These are phyloP conservation scores for Chrysosporium queenslandicum DNA, from an alignment of 2,329 filamentous ascomycete genomes.

Conservation along the genomic window DNA sequence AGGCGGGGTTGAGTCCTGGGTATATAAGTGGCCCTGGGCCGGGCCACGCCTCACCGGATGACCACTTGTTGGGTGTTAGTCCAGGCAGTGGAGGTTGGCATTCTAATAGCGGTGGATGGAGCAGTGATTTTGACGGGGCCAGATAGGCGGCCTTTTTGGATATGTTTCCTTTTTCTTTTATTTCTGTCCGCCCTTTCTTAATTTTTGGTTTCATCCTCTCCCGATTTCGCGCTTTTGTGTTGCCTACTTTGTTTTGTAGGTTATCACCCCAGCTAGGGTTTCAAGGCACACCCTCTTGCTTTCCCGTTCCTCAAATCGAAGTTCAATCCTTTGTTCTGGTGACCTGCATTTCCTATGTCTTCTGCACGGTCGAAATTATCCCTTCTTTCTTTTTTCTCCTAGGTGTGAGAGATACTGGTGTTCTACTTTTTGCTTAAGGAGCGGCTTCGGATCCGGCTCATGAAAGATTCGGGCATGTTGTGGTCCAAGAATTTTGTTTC, in stretches of 20 bases:
- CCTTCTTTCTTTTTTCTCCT: too few species aligned
- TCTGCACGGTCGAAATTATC: too few species aligned
- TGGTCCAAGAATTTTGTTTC: too few species aligned
- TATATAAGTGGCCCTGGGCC: constrained; percentile 27
- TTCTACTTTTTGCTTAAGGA: background rate
- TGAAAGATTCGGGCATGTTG: background rate
- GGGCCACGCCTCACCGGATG: constrained; percentile 21
- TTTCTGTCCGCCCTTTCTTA: too few species aligned
- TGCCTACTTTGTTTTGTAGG: too few species aligned
- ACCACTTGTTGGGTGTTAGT: constrained; percentile 23
- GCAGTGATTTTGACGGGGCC: constrained; percentile 9
- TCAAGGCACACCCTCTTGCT: too few species aligned
- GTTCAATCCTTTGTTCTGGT: too few species aligned
- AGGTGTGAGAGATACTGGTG: too few species aligned
- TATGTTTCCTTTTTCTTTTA: background rate
- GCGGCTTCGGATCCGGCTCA: background rate
- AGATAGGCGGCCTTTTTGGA: background rate
- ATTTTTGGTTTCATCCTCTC: background rate
- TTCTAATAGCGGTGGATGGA: constrained; percentile 9
- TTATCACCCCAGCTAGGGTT: too few species aligned
- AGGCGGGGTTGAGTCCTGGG: constrained; percentile 29
- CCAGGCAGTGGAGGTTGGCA: constrained; percentile 15
- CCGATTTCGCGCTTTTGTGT: too few species aligned
- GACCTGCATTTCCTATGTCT: too few species aligned
- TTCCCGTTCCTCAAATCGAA: too few species aligned